Conservation (phyloP, 1,284 basidiomycete genomes). For the Cutaneotrichosporon cutaneum region DNA sequence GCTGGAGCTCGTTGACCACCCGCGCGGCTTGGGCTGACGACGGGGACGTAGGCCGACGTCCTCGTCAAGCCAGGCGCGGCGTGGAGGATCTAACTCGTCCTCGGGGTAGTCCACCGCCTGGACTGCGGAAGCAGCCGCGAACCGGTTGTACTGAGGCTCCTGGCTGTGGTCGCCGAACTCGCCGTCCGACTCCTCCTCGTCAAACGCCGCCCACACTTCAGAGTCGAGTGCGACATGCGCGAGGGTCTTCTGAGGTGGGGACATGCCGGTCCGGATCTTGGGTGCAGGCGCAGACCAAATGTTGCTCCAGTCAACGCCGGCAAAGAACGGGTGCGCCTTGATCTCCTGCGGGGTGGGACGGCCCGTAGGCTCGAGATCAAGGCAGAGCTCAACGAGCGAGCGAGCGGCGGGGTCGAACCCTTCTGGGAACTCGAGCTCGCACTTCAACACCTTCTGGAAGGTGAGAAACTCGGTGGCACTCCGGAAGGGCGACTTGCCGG, state of each 20-base stretch:
- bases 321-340: slow-evolving; percentile 74
- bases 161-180: slow-evolving; percentile 29
- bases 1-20: slow-evolving; percentile 39
- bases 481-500: slow-evolving; percentile 59
- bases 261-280: slow-evolving; percentile 51
- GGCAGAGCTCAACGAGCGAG: slow-evolving; percentile 53
- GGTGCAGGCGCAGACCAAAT: slow-evolving; percentile 65
- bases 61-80: slow-evolving; percentile 37
- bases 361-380: slow-evolving; percentile 63
- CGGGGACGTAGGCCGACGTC: slow-evolving; percentile 4
- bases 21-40: slow-evolving; percentile 15
- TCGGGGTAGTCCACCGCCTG: slow-evolving; percentile 29
- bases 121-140: slow-evolving; percentile 39
- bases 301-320: slow-evolving; percentile 64
- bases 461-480: slow-evolving; percentile 61
- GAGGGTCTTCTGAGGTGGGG: slow-evolving; percentile 31
- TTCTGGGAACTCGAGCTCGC: slow-evolving; percentile 56
- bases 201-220: slow-evolving; percentile 48
- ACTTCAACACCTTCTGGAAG: slow-evolving; percentile 59
- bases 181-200: slow-evolving; percentile 43
- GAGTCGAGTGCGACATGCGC: slow-evolving; percentile 30
- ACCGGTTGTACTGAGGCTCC: slow-evolving; percentile 30
- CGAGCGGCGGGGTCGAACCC: slow-evolving; percentile 55
- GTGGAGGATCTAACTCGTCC: slow-evolving; percentile 37
- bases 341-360: slow-evolving; percentile 64